A percentile compares a stretch with the other conserved stretches of the same genome.
Evolutionary conservation across 371 early-diverging fungal species (phyloP).

Genomic region (Umbelopsis sp.): DNA sequence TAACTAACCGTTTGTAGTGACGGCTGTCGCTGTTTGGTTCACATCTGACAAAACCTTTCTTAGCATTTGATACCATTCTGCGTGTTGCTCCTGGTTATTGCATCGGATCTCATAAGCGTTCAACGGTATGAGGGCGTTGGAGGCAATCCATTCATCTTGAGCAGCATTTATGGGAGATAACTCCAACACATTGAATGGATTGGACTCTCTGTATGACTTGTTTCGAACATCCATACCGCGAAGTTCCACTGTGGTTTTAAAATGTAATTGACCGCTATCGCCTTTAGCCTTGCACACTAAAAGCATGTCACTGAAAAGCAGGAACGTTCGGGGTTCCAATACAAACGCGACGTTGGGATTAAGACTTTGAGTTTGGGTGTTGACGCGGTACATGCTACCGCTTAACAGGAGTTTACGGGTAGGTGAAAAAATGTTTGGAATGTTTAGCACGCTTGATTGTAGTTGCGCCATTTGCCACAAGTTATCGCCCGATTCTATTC

Average conservation of each 20-base stretch:
- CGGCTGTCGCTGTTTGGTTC: background rate
- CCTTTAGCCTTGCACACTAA: conserved; percentile 37
- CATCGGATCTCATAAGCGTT: background rate
- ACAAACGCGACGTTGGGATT: conserved; percentile 14
- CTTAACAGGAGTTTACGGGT: background rate
- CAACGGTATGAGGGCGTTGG: background rate
- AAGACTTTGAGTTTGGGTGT: conserved; percentile 5
- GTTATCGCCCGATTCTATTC: background rate
- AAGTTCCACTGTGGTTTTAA: conserved; percentile 32
- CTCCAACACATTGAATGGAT: background rate
- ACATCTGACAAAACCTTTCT: background rate
- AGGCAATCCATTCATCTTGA: background rate
- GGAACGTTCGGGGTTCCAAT: conserved; percentile 37
- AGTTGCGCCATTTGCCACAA: conserved; percentile 6
- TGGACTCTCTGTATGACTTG: background rate
- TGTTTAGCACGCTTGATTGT: background rate
- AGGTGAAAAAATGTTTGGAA: conserved; percentile 10
- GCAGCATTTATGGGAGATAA: background rate
- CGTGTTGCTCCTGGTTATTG: background rate
- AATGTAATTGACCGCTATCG: conserved; percentile 34
- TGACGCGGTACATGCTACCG: background rate
- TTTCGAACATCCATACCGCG: background rate
- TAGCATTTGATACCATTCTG: conserved; percentile 11
- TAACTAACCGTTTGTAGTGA: background rate
- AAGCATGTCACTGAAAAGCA: conserved; percentile 47